Evolutionary conservation across 2,329 filamentous ascomycete species (phyloP), one percentile per base, ranked within the genome.

Genomic region (Leptographium lundbergii): DNA sequence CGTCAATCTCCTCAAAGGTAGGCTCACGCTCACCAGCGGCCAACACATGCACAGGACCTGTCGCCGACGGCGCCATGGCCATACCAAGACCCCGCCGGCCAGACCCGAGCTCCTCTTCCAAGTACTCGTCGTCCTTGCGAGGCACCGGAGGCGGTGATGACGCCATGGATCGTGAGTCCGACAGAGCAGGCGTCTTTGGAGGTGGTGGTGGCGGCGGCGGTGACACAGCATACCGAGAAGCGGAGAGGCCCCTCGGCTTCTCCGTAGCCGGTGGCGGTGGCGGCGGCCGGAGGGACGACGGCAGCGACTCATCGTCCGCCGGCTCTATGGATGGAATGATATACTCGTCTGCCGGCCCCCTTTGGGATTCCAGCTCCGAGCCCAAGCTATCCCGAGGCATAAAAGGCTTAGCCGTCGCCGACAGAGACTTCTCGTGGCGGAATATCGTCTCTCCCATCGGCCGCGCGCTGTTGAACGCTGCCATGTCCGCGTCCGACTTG

Each of bases 1-100:
- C 89, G 74, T 96, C 91, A 66, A 96, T 91, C 68, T 96, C 91
- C 65, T 92, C 86, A 65, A 89, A 89, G 0, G 85, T 81, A 7
- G 75, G 77, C 62, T 77, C 75, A 24, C 67, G 66, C 7, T 68
- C 67, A 4, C 65, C 63, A 25, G 66, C 63, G n/a, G 62, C 63
- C 13, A 29, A 59, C 25, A 64, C 67, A 57, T 61, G 57, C 22
- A 64, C 65, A n/a, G 62, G 22, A n/a, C n/a, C 48, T 10, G 22
- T 7, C 29, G 51, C 27, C 19, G 24, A 24, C 22, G 19, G 17
- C 19, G n/a, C 45, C 45, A 19, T 13, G 45, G 45, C 19, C 58
- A 59, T 54, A 32, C 47, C 29, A 24, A 58, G 48, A 6, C 58
- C 59, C 34, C 59, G 59, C 24, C 51, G 59, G 4, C 57, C 4